Evolutionary conservation across 2,329 filamentous ascomycete species (phyloP), one percentile per base, ranked within the genome.

Genomic region (Pyricularia sp.): DNA sequence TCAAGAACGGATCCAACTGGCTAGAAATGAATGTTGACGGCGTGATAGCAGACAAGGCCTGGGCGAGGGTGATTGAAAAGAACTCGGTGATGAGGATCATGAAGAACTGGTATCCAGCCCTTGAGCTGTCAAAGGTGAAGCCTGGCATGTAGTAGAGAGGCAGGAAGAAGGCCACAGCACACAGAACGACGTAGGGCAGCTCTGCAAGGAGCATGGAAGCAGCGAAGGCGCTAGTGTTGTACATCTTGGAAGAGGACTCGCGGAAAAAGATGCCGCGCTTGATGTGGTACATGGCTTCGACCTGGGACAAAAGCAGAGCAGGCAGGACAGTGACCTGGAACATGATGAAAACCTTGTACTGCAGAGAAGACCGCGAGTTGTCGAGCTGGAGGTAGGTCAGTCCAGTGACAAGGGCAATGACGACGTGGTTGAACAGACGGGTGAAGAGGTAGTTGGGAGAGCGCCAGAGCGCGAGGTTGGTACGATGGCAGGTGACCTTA

Each of bases 371-470:
- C 11, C 90, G 86, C 2, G 90, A 93, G 74, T 93, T 80, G 75
- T 94, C 89, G 10, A 97, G 86, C 70, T 92, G 86, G 65, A 96
- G 82, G 77, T 91, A 97, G 42, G 90, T 90, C 14, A 97, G 84
- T 73, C 93, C 93, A 0, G 90, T 92, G 69, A 96, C 81, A 17
- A 97, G 75, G 0, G 91, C 90, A 72, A 97, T 91, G 70, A 88
- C 86, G 70, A 94, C 82, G 77, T 97, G 93, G 76, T 91, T 94
- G 83, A 94, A 96, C 23, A 97, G 82, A 23, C 93, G 87, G 0
- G 93, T 96, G 78, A 96, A 95, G 68, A 93, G 89, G 77, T 97
- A 97, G 80, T 96, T 93, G 50, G 92, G 92, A 1, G 90, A 92
- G 61, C 93, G 86, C 92, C 92, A 97, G 82, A 92, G 94, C 0